Base-by-base conservation (phyloP, 257 asterid genomes). In the Nicotiana benthamiana region DNA sequence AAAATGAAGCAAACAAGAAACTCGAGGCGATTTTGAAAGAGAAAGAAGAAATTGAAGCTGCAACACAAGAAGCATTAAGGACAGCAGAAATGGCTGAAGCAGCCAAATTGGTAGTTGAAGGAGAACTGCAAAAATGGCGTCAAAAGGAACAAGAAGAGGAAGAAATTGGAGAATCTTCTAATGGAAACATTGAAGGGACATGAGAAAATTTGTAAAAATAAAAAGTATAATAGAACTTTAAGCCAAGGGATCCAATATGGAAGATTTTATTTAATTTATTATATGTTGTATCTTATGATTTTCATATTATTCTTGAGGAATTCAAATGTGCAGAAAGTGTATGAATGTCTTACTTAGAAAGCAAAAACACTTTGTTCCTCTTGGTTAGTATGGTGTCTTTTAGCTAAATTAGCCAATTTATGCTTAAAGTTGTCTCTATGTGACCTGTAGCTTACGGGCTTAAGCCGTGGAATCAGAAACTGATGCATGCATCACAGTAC, bases 61-160 rank as follows among this genome's bases (percentile, higher is more conserved):
- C 90, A 9, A 91, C 97, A 18, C 84, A 79, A 36, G 96, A 89
- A 79, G 97, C 97, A 1, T 10, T 91, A 74, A 91, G 80, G 87
- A 91, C 85, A 83, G 96, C 96, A 48, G 96, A 93, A 79, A 92
- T 87, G 97, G 96, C 99, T 0, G 99, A 92, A 83, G 93, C 94
- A 1, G 99, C 97, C 2, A 92, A 89, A 82, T 89, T 84, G 75
- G 93, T 96, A 0, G 97, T 95, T 16, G 98, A 93, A 79, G 93
- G 96, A 75, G 99, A 95, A 57, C 88, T 93, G 2, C 89, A 91
- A 77, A 92, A 94, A 86, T 89, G 97, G 96, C 88, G 94, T 8
- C 94, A 93, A 68, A 87, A 88, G 59, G 97, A 95, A 70, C 91
- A 89, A 34, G 85, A 89, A 26, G 91, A 91, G 90, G 92, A 91